Evolutionary conservation across 495 filamentous ascomycete genomes (phyloP).

Genomic region (Talaromyces proteolyticus): DNA sequence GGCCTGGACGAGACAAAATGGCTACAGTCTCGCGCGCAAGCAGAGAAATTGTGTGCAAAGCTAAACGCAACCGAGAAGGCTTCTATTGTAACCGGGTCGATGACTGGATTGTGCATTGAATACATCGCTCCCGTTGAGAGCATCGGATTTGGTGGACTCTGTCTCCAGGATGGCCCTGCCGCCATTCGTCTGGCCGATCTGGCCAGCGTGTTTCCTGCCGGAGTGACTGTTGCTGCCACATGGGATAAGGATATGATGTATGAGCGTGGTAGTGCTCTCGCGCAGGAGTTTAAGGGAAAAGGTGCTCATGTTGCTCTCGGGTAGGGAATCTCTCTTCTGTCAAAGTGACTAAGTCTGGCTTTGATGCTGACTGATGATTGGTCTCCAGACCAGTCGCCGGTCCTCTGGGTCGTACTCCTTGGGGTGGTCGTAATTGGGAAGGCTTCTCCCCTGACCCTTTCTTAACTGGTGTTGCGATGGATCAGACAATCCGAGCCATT

Average conservation of each 20-base stretch:
- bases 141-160: constrained; percentile 32
- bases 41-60: neutral
- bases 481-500: constrained; percentile 47
- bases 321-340: constrained; percentile 14
- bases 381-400: constrained; percentile 51
- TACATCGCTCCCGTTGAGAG: constrained; percentile 1
- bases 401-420: constrained; percentile 56
- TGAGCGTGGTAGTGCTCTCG: constrained; percentile 45
- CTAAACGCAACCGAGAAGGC: neutral
- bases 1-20: neutral
- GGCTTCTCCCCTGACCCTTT: constrained; percentile 57
- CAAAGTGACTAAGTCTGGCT: neutral
- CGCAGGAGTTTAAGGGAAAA: constrained; percentile 45
- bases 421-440: constrained; percentile 75
- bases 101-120: neutral
- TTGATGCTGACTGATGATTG: neutral
- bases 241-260: constrained; percentile 40
- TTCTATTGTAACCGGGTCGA: neutral
- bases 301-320: constrained; percentile 46
- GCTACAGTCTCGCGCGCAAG: neutral
- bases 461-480: constrained; percentile 67
- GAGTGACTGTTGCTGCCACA: constrained; percentile 37
- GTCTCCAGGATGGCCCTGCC: constrained; percentile 38
- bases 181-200: constrained; percentile 39
- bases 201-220: constrained; percentile 45